phyloP scores from a whole-genome alignment of 768 basidiomycete species.

The Boletus fagicola region DNA sequence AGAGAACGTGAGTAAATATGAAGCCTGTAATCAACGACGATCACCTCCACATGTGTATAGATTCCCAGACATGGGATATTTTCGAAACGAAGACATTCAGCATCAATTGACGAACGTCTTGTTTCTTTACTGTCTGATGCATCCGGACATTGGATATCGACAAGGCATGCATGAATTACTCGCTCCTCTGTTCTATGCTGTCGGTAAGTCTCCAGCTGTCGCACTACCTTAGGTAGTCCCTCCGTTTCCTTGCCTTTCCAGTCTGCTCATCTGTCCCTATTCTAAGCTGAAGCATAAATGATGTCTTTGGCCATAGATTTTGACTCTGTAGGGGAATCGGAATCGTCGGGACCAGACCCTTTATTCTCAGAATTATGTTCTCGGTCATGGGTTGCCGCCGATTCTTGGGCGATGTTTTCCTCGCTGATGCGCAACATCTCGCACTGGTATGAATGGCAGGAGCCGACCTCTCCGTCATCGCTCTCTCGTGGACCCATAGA shows the following conservation, averaged over 20 bases:
- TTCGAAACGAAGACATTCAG: constrained; percentile 73
- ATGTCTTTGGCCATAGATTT: constrained; percentile 51
- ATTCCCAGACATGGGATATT: constrained; percentile 96
- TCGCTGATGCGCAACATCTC: constrained; percentile 75
- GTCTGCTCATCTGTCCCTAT: constrained; percentile 14
- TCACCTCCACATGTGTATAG: constrained; percentile 39
- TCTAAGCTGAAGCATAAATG: constrained; percentile 28
- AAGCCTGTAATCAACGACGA: constrained; percentile 1
- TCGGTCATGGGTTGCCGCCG: constrained; percentile 71
- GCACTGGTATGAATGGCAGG: constrained; percentile 78
- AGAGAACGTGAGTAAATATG: constrained; percentile 74
- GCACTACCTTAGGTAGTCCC: constrained; percentile 2
- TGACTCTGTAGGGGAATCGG: constrained; percentile 59
- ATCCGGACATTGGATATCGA: constrained; percentile 86
- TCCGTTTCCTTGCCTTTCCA: constrained; percentile 7
- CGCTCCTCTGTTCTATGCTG: constrained; percentile 78
- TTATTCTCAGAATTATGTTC: constrained; percentile 62
- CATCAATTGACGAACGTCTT: constrained; percentile 80
- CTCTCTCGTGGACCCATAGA: constrained; percentile 41
- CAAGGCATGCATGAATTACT: constrained; percentile 99
- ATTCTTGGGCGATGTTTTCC: constrained; percentile 82
- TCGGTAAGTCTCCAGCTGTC: constrained; percentile 25
- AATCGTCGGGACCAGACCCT: constrained; percentile 32
- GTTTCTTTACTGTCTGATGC: constrained; percentile 76
- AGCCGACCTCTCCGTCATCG: constrained; percentile 32